These are phyloP conservation scores for Ceratobasidium sp. DNA, from an alignment of 1,284 basidiomycete species.

Conservation along the genomic window DNA sequence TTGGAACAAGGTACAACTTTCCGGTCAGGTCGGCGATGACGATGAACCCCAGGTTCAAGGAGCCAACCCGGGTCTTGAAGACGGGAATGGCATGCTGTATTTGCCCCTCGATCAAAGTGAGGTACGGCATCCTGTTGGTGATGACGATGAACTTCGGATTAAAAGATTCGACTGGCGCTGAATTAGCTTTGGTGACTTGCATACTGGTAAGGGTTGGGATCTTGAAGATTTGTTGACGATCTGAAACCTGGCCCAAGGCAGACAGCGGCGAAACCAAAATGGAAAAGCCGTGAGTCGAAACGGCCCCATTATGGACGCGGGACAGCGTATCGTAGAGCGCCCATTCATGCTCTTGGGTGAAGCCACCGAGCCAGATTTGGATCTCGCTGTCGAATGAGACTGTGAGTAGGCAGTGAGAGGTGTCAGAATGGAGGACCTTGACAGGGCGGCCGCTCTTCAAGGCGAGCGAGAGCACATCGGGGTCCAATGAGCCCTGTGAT, in stretches of 20 bases:
- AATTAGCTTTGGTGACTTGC: not conserved
- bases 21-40: too few species aligned
- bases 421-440: not conserved
- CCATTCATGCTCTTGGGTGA: not conserved
- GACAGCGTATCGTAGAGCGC: not conserved
- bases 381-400: not conserved
- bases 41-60: too few species aligned
- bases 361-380: not conserved
- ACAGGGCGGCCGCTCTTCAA: not conserved
- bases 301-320: not conserved
- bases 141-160: not conserved
- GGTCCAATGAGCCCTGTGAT: not conserved
- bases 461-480: not conserved
- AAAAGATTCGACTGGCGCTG: not conserved
- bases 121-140: too few species aligned
- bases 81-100: too few species aligned
- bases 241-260: not conserved
- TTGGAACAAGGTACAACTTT: too few species aligned
- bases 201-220: not conserved
- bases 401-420: not conserved
- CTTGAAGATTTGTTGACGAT: not conserved
- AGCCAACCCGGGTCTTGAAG: too few species aligned
- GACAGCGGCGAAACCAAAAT: not conserved
- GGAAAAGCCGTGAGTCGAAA: not conserved
- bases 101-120: too few species aligned